Evolutionary conservation across 306 rosid species (phyloP).

Genomic region (Trifolium subterraneum): DNA sequence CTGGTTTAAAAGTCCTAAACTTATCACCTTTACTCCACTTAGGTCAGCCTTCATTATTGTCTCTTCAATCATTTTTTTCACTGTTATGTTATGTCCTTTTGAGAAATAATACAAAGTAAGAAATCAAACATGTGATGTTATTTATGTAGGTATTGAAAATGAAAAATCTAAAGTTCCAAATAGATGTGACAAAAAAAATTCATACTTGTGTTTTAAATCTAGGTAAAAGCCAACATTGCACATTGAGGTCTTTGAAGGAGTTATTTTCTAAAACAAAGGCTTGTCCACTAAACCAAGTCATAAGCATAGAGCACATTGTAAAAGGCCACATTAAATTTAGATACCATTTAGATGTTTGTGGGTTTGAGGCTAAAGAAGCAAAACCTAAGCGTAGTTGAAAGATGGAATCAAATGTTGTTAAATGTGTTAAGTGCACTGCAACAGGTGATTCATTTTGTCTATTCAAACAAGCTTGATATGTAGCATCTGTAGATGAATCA

Average conservation of each 20-base stretch:
- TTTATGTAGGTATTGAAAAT: background rate
- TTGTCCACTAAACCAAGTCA: constrained; percentile 48
- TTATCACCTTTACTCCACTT: constrained; percentile 42
- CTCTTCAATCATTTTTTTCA: constrained; percentile 46
- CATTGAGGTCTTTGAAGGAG: constrained; percentile 47
- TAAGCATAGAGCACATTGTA: constrained; percentile 50
- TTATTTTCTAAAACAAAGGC: constrained; percentile 63
- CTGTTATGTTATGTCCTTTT: constrained; percentile 32
- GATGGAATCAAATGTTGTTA: constrained; percentile 65
- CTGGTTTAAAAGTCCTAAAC: constrained; percentile 55
- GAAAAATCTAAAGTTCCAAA: constrained; percentile 18
- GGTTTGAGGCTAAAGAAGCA: constrained; percentile 61
- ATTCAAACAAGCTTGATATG: constrained; percentile 49
- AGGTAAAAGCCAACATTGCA: constrained; percentile 71
- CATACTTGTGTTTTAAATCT: constrained; percentile 66
- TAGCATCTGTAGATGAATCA: constrained; percentile 52
- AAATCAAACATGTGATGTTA: background rate
- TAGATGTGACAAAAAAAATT: background rate
- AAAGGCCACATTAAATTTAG: constrained; percentile 65
- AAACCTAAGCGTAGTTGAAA: constrained; percentile 62
- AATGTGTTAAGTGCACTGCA: constrained; percentile 67
- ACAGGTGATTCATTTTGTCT: constrained; percentile 46
- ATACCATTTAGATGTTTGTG: constrained; percentile 56
- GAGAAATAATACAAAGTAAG: constrained; percentile 39
- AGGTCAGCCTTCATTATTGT: constrained; percentile 51